Evolutionary conservation across 371 early-diverging fungal genomes (phyloP).

Genomic region (Apophysomyces variabilis): DNA sequence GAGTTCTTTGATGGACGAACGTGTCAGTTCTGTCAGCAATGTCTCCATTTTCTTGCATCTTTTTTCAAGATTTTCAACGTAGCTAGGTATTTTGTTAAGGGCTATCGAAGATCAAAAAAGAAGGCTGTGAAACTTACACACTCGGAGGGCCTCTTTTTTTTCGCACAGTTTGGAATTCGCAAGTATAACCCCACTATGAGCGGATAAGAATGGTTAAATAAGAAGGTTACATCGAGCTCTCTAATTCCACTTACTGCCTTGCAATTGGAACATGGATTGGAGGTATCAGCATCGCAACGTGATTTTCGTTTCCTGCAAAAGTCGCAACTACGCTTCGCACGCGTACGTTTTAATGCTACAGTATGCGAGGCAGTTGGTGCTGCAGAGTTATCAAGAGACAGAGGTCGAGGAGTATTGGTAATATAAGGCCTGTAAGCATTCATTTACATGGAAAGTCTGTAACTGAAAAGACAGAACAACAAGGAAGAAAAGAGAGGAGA

Average conservation of each 20-base stretch:
- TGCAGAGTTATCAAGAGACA: constrained; percentile 4
- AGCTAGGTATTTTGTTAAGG: constrained; percentile 14
- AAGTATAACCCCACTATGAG: constrained; percentile 40
- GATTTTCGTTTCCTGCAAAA: constrained; percentile 46
- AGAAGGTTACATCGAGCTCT: neutral
- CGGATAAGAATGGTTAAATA: neutral
- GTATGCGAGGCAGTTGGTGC: neutral
- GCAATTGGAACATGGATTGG: constrained; percentile 44
- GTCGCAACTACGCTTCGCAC: constrained; percentile 49
- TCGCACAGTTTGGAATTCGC: constrained; percentile 37
- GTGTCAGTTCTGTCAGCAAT: constrained; percentile 29
- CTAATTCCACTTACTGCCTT: constrained; percentile 32
- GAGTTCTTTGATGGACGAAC: constrained; percentile 34
- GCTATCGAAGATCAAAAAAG: neutral
- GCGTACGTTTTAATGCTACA: constrained; percentile 30
- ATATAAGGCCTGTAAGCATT: constrained; percentile 3
- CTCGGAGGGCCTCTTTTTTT: constrained; percentile 47
- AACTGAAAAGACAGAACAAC: neutral
- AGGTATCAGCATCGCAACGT: constrained; percentile 44
- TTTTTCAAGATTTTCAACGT: constrained; percentile 37
- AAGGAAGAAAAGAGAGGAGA: neutral
- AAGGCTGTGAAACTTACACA: constrained; percentile 23
- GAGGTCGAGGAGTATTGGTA: neutral
- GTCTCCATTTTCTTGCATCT: constrained; percentile 42
- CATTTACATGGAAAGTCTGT: constrained; percentile 5